A percentile compares a stretch with the other conserved stretches of the same genome.
phyloP scores from a whole-genome alignment of 352 stramenopile genomes.

The Phytophthora hybrid region DNA sequence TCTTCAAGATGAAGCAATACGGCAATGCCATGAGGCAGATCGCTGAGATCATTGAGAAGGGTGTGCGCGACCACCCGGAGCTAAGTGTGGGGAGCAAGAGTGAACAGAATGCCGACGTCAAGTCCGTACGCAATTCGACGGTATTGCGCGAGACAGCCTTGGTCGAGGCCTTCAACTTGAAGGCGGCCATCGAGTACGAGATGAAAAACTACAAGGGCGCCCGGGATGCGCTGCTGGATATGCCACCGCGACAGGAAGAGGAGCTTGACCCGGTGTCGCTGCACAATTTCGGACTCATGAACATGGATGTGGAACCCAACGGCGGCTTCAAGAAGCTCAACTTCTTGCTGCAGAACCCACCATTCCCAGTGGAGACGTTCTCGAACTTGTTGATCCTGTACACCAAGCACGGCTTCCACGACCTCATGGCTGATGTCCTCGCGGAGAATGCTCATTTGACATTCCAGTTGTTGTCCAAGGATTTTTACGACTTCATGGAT shows the following conservation, averaged over 20 bases:
- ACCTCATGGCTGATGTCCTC: slow-evolving; percentile 96
- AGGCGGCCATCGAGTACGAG: slow-evolving; percentile 95
- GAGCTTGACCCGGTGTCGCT: slow-evolving; percentile 94
- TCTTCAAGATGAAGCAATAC: slow-evolving; percentile 94
- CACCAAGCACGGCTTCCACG: slow-evolving; percentile 95
- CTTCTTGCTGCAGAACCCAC: slow-evolving; percentile 94
- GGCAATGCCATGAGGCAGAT: slow-evolving; percentile 92
- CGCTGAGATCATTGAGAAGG: slow-evolving; percentile 95
- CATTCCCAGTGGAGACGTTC: slow-evolving; percentile 96
- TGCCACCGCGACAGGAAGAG: slow-evolving; percentile 92
- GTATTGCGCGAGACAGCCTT: slow-evolving; percentile 93
- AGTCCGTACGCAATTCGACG: slow-evolving; percentile 93
- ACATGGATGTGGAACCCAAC: slow-evolving; percentile 94
- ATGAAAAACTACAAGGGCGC: slow-evolving; percentile 93
- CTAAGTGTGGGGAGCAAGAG: slow-evolving; percentile 94
- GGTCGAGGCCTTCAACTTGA: slow-evolving; percentile 96
- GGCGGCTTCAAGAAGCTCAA: slow-evolving; percentile 96
- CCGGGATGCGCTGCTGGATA: slow-evolving; percentile 91
- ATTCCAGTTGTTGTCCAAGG: slow-evolving; percentile 93
- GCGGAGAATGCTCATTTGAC: slow-evolving; percentile 95
- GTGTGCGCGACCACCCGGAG: slow-evolving; percentile 92
- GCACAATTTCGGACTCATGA: slow-evolving; percentile 93
- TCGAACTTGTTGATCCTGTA: slow-evolving; percentile 96
- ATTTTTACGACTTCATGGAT: slow-evolving; percentile 97
- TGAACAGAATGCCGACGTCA: slow-evolving; percentile 85